phyloP scores from a whole-genome alignment of 2,329 filamentous ascomycete species.

The Cryphonectria nitschkei region DNA sequence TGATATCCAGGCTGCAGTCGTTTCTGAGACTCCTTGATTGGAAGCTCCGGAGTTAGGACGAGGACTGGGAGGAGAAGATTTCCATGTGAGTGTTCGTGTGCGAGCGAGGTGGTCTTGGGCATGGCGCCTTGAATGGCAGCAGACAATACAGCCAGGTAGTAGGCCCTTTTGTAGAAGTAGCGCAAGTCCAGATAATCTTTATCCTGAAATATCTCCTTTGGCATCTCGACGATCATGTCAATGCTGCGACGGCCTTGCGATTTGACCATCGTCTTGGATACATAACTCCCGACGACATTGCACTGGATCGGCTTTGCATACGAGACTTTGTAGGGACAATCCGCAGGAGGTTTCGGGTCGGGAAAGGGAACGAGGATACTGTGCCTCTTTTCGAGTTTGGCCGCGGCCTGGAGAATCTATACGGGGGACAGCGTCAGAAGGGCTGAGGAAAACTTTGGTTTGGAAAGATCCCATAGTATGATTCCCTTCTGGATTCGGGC shows the following conservation, averaged over 20 bases:
- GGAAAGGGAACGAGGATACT: constrained; percentile 82
- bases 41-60: constrained; percentile 39
- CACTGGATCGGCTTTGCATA: constrained; percentile 76
- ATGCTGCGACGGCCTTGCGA: constrained; percentile 62
- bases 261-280: constrained; percentile 73
- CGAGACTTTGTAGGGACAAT: constrained; percentile 80
- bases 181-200: constrained; percentile 93
- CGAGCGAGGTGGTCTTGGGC: constrained; percentile 56
- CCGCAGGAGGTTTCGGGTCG: constrained; percentile 73
- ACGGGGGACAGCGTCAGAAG: background rate
- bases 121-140: constrained; percentile 66
- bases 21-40: constrained; percentile 30
- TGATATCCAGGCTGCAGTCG: constrained; percentile 47
- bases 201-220: constrained; percentile 77
- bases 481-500: background rate
- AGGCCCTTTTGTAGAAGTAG: constrained; percentile 93
- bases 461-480: background rate
- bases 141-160: constrained; percentile 84
- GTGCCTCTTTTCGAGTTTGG: constrained; percentile 68
- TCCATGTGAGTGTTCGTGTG: constrained; percentile 70
- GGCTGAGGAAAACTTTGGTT: background rate
- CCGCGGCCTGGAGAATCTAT: constrained; percentile 69
- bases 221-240: constrained; percentile 89
- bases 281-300: constrained; percentile 89
- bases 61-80: constrained; percentile 77